phyloP scores from a whole-genome alignment of 2,329 filamentous ascomycete genomes.

The Trichophyton rubrum region DNA sequence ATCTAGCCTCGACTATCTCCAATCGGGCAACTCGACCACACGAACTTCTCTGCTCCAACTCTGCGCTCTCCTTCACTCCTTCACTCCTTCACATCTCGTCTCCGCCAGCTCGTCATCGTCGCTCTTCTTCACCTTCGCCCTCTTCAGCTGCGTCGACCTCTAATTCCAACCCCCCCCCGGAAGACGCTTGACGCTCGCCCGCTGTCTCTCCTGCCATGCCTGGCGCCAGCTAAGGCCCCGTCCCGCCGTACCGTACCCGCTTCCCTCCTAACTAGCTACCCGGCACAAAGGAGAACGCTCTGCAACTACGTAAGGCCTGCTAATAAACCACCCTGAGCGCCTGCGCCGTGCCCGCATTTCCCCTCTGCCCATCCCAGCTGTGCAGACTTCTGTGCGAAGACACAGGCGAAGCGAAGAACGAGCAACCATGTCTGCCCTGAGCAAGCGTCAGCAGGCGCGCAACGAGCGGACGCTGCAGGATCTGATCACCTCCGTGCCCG shows the following conservation, averaged over 20 bases:
- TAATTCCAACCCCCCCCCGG: neutral
- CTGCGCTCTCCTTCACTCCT: neutral
- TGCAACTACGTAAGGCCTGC: no score
- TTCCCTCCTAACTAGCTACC: neutral
- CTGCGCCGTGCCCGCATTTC: neutral
- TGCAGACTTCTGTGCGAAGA: neutral
- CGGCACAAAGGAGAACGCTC: neutral
- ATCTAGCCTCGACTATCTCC: neutral
- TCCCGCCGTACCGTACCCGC: neutral
- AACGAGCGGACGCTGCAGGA: conserved; percentile 90
- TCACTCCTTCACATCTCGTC: neutral
- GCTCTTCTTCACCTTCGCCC: neutral
- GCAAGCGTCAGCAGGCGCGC: conserved; percentile 94
- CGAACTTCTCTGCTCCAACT: neutral
- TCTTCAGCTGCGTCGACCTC: neutral
- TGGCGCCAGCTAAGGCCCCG: neutral
- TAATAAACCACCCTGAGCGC: neutral
- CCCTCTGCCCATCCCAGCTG: neutral
- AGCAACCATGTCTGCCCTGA: conserved; percentile 60
- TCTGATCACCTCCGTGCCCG: conserved; percentile 67
- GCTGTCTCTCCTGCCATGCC: neutral
- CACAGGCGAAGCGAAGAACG: neutral
- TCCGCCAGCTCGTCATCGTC: no score
- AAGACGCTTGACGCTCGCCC: neutral
- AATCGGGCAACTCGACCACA: conserved; percentile 1